phyloP scores from a whole-genome alignment of 2,329 filamentous ascomycete genomes.

The Elsinoe ampelina region DNA sequence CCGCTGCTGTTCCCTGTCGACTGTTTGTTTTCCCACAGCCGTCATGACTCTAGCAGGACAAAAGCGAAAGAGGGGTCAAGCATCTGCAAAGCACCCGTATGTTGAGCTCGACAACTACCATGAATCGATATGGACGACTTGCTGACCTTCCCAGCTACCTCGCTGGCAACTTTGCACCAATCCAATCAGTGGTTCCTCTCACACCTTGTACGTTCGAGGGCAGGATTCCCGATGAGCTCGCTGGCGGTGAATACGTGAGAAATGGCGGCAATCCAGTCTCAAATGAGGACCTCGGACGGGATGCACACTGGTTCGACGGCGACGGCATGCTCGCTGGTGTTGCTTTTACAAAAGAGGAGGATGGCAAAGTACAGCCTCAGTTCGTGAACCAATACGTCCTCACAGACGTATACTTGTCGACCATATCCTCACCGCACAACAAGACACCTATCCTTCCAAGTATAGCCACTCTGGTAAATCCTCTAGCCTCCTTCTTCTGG shows the following conservation, averaged over 20 bases:
- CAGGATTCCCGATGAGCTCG: conserved; percentile 53
- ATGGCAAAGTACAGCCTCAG: conserved; percentile 43
- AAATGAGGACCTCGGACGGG: conserved; percentile 51
- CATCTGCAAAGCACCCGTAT: conserved; percentile 33
- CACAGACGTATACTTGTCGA: conserved; percentile 56
- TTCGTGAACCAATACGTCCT: conserved; percentile 63
- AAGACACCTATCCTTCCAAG: conserved; percentile 54
- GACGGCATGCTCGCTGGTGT: conserved; percentile 67
- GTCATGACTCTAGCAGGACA: conserved; percentile 18
- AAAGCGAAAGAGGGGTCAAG: conserved; percentile 24
- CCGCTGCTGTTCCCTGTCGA: not conserved
- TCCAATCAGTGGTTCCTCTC: conserved; percentile 46
- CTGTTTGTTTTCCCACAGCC: not conserved
- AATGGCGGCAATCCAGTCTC: conserved; percentile 61
- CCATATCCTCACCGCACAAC: conserved; percentile 38
- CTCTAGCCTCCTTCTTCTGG: conserved; percentile 43
- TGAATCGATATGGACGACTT: conserved; percentile 11
- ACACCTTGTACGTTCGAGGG: conserved; percentile 51
- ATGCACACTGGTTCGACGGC: conserved; percentile 66
- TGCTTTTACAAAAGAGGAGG: conserved; percentile 42
- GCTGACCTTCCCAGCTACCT: conserved; percentile 41
- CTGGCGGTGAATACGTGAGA: conserved; percentile 61
- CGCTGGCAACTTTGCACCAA: conserved; percentile 60
- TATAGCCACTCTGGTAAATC: conserved; percentile 56
- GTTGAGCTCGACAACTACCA: conserved; percentile 12